These are phyloP conservation scores for Sugiyamaella chiloensis DNA, from an alignment of 805 yeast species.

Conservation along the genomic window DNA sequence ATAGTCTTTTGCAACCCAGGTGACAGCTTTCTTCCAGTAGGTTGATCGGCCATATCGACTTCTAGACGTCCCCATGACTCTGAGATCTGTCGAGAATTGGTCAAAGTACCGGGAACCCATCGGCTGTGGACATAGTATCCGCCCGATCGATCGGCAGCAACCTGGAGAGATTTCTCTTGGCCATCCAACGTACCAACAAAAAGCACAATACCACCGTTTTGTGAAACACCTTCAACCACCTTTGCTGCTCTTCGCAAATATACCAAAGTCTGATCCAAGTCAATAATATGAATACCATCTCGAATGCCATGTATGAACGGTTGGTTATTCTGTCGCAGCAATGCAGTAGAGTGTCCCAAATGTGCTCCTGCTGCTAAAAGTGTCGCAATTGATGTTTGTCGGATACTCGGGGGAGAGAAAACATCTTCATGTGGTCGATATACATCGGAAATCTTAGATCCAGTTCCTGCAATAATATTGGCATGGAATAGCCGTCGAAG, in stretches of 20 bases:
- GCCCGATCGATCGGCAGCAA: conserved; percentile 71
- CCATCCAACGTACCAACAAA: conserved; percentile 83
- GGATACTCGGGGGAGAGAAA: conserved; percentile 52
- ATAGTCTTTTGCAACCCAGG: conserved; percentile 47
- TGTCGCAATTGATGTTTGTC: conserved; percentile 61
- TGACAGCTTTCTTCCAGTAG: conserved; percentile 57
- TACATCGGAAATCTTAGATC: conserved; percentile 60
- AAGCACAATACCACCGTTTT: conserved; percentile 78
- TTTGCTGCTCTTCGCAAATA: conserved; percentile 77
- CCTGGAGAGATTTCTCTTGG: conserved; percentile 68
- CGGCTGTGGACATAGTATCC: conserved; percentile 80
- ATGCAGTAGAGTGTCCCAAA: conserved; percentile 81
- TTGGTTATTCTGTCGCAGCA: conserved; percentile 70
- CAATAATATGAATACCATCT: conserved; percentile 87
- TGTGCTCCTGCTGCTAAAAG: conserved; percentile 92
- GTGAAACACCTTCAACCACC: conserved; percentile 78
- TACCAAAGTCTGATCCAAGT: conserved; percentile 76
- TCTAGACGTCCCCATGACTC: conserved; percentile 63
- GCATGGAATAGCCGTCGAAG: conserved; percentile 69
- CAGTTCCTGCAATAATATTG: conserved; percentile 51
- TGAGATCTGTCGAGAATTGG: conserved; percentile 71
- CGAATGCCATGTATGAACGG: conserved; percentile 85
- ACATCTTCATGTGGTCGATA: conserved; percentile 70
- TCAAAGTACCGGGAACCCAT: conserved; percentile 95
- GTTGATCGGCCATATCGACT: conserved; percentile 68